Evolutionary conservation across 176 grass and related monocot species (phyloP).

Genomic region (Carex littledalei): DNA sequence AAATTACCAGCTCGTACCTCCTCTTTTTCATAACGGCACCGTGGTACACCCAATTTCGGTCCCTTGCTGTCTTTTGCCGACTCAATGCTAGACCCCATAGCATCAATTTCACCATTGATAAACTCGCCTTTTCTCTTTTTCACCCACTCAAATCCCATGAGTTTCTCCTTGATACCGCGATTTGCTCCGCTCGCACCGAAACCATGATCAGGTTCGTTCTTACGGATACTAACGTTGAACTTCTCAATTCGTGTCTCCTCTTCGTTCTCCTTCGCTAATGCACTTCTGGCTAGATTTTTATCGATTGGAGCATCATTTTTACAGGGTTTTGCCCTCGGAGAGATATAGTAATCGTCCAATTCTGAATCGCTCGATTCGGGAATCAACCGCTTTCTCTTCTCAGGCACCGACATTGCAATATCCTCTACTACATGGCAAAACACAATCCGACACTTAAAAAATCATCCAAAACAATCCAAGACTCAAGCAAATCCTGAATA

Average conservation of each 20-base stretch:
- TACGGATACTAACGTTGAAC: background rate
- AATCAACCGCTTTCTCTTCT: slow-evolving; percentile 50
- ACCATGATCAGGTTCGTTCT: slow-evolving; percentile 3
- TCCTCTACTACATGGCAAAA: background rate
- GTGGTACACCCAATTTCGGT: slow-evolving; percentile 36
- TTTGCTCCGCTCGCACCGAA: background rate
- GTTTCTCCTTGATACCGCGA: slow-evolving; percentile 14
- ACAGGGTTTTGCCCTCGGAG: slow-evolving; percentile 10
- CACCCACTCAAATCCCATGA: slow-evolving; percentile 15
- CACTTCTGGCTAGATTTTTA: background rate
- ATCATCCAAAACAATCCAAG: background rate
- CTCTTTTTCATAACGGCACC: slow-evolving; percentile 41
- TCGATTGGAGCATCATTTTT: slow-evolving; percentile 19
- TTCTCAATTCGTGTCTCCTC: slow-evolving; percentile 2
- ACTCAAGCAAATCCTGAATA: background rate
- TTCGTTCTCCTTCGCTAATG: slow-evolving; percentile 10
- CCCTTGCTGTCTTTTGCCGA: slow-evolving; percentile 23
- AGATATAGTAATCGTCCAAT: slow-evolving; percentile 41
- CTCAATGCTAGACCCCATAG: slow-evolving; percentile 28
- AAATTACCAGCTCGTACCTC: slow-evolving; percentile 47
- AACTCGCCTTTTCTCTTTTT: slow-evolving; percentile 18
- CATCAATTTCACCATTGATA: slow-evolving; percentile 26
- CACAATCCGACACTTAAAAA: background rate
- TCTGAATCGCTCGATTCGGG: slow-evolving; percentile 63
- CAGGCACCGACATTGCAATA: slow-evolving; percentile 18